Evolutionary conservation across 176 grass and related monocot genomes (phyloP), one percentile per base, ranked within the genome.

Genomic region (Pontederia crassipes): DNA sequence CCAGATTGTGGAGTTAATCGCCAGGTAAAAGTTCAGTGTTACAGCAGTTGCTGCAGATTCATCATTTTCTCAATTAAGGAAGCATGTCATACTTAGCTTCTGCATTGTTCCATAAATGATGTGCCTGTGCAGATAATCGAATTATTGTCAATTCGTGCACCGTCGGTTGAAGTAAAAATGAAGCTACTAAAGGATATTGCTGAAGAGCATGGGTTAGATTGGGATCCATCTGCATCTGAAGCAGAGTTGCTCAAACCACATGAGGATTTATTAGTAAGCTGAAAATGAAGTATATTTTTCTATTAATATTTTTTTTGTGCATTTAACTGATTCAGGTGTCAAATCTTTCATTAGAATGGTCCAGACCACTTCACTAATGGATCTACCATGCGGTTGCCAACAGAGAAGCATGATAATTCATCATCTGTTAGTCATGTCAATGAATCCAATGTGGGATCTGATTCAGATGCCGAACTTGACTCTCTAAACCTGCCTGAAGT

Each of bases 181-280:
- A 98, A 89, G 57, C 81, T 98, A 17, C 73, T 98, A 49, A 98
- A 98, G 68, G 93, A 98, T 74, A 92, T 98, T 9, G 93, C 93
- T 45, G 87, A 98, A 76, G 87, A 98, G 69, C 87, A 98, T 72
- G 87, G 85, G 52, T 59, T 98, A 71, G 87, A 98, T 81, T 98
- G 93, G 93, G 84, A 98, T 77, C 87, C 93, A 73, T 83, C 79
- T 61, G 79, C 66, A 61, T 83, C 93, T 50, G 87, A 98, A 51
- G 78, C 77, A 0, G 93, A 98, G 62, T 92, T 74, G 75, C 70
- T 87, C 24, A 98, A 89, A 71, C 79, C 81, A 35, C 87, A 98
- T 74, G 93, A 92, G 62, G 93, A 98, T 81, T 81, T 98, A 61
- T 70, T 98, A 79, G 93, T 98, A 85, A 74, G 72, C 77, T 68